Evolutionary conservation across 352 stramenopile genomes (phyloP).

Genomic region (Phytopythium delawarense): DNA sequence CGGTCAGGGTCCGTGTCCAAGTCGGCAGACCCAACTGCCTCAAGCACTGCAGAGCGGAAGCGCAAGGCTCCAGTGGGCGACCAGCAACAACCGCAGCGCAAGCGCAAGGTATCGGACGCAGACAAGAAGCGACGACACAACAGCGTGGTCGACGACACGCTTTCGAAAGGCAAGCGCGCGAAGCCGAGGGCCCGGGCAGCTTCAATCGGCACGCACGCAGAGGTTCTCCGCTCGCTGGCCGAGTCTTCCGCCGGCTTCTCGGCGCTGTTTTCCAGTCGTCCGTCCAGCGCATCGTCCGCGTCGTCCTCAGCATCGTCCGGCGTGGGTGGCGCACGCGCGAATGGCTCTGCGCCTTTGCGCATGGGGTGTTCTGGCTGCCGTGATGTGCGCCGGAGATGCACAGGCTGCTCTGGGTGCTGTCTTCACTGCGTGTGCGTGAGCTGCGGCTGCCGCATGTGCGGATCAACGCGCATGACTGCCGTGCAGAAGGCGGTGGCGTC

Average conservation of each 20-base stretch:
- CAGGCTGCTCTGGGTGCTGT: conserved; percentile 56
- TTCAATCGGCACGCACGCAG: background rate
- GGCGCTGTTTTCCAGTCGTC: conserved; percentile 1
- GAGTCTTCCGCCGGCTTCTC: background rate
- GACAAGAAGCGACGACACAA: conserved; percentile 7
- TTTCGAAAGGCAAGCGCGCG: background rate
- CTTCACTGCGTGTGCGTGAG: conserved; percentile 67
- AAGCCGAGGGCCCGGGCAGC: conserved; percentile 1
- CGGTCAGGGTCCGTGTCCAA: background rate
- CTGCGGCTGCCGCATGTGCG: conserved; percentile 74
- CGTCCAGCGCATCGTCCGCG: background rate
- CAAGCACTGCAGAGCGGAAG: background rate
- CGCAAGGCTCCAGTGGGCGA: conserved; percentile 4
- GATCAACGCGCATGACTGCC: conserved; percentile 39
- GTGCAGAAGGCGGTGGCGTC: conserved; percentile 61
- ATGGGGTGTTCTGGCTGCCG: conserved; percentile 64
- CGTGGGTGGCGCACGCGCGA: background rate
- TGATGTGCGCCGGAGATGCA: conserved; percentile 55
- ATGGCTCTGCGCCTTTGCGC: conserved; percentile 30
- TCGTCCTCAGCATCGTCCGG: background rate
- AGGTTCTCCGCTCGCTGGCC: conserved; percentile 1
- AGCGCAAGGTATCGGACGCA: conserved; percentile 1
- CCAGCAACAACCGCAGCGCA: conserved; percentile 6
- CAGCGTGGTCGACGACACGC: background rate
- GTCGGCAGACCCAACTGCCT: background rate